Evolutionary conservation across 169 alveolate genomes (phyloP), one percentile per base, ranked within the genome.

Genomic region (Babesia divergens): DNA sequence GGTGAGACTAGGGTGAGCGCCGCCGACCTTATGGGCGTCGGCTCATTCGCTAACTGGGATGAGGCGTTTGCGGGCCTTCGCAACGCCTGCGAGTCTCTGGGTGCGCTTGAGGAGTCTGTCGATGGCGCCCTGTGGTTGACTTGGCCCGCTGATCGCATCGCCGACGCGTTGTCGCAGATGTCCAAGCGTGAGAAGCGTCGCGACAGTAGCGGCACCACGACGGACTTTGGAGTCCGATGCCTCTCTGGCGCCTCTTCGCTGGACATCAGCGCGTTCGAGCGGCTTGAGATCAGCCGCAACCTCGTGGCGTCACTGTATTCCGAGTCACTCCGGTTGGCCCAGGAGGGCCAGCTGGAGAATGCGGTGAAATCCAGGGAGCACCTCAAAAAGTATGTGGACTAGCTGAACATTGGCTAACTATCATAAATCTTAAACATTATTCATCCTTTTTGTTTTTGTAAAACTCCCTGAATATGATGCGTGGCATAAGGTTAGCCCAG

Each of bases 241-340:
- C 32, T 13, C 13, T 18, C 29, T 0, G 59, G n/a, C n/a, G 29
- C 35, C 6, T 13, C 4, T 6, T 16, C 58, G 3, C 5, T 11
- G 6, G 72, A 62, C 56, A 14, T 28, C 6, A 46, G 35, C 3
- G 26, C 72, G 44, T 20, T 62, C 49, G 47, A 20, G 35, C 72
- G 72, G 8, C 59, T 62, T 14, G 72, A 62, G 50, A 47, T 62
- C 5, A 46, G 47, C 47, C 47, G 50, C 18, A 35, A 40, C 59
- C 59, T 42, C 7, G 72, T 62, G 7, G 22, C 60, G 0, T 42
- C 56, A 20, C 16, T 62, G 26, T 62, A 62, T 49, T 47, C 22
- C 35, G 72, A 62, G 59, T 62, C 72, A 13, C 72, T 62, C 34
- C 6, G 50, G 37, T 49, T 62, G 34, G 72, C 72, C 37, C 34